Base-by-base conservation (phyloP, 495 filamentous ascomycete species). In the Aspergillus bertholletiae region DNA sequence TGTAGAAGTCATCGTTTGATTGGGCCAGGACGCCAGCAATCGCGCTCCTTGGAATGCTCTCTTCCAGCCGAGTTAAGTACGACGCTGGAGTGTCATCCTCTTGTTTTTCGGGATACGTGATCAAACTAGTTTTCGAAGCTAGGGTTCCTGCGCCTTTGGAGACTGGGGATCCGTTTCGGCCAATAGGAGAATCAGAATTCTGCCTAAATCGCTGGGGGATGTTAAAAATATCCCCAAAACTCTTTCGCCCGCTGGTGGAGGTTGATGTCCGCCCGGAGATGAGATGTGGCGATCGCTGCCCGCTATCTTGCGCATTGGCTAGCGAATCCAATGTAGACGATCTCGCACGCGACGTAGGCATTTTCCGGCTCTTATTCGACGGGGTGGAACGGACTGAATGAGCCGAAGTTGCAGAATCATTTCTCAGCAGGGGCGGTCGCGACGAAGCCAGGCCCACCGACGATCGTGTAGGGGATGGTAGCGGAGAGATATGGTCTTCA, bases 261-360 rank as follows among this genome's bases (percentile, higher is more conserved):
- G 87, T 88, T 0, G 92, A 96, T 3, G 86, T 91, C 26, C 90
- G 81, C 2, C 79, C 75, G 20, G 79, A 83, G 53, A 77, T 69
- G 58, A 81, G 49, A 67, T 82, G 75, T 59, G 88, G 75, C 53
- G 73, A 85, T 62, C 72, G 78, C 53, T 73, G 69, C 62, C 84
- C 85, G 62, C 77, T 73, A 40, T 78, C 86, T 59, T 62, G 83
- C 68, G 56, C 65, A 58, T 79, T 80, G 55, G 72, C 78, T 57
- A 80, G 59, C 2, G 93, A 97, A 58, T 86, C 90, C 74, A 96
- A 80, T 2, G 94, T 97, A 7, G 90, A 93, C n/a, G 93, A 96
- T 49, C 93, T 80, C 46, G 86, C 86, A 53, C 90, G 80, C 5
- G 51, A 53, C 7, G 24, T 40, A 5, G 40, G 32, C 15, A 50